Percentiles rank a stretch among this genome's conserved stretches.
phyloP scores from a whole-genome alignment of 495 filamentous ascomycete species.

The Podospora didyma region DNA sequence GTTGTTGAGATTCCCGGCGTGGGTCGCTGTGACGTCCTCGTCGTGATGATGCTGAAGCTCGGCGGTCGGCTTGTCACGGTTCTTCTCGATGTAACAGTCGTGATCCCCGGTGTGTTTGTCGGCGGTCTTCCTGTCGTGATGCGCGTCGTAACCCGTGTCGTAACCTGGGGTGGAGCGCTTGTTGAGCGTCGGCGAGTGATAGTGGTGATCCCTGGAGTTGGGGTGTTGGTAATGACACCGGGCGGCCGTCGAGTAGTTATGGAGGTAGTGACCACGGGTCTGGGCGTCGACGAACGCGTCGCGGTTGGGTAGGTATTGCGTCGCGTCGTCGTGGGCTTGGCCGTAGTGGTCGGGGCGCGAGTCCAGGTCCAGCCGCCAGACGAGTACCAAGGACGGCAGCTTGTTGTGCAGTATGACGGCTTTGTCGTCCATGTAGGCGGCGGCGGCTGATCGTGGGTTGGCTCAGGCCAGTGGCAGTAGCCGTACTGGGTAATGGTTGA shows the following conservation, averaged over 20 bases:
- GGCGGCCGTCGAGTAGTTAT: neutral
- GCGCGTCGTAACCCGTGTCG: no score
- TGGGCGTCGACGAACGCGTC: neutral
- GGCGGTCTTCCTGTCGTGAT: neutral
- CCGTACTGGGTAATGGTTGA: slow-evolving; percentile 18
- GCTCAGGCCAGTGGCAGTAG: slow-evolving; percentile 26
- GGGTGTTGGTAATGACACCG: neutral
- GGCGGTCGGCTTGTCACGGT: neutral
- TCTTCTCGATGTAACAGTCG: neutral
- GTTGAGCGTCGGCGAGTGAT: neutral
- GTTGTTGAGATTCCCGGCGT: neutral
- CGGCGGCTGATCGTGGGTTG: slow-evolving; percentile 13
- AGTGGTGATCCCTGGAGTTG: slow-evolving; percentile 11
- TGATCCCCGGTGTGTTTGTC: neutral
- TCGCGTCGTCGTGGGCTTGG: neutral
- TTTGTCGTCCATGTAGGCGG: slow-evolving; percentile 11
- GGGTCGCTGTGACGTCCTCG: neutral
- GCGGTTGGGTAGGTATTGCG: neutral
- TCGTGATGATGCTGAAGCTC: slow-evolving; percentile 2
- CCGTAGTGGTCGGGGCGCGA: neutral
- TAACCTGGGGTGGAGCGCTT: neutral
- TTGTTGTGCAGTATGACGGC: slow-evolving; percentile 8
- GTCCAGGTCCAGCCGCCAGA: slow-evolving; percentile 12
- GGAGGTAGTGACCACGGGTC: neutral
- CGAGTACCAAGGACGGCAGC: slow-evolving; percentile 16